Evolutionary conservation across 2,329 filamentous ascomycete species (phyloP).

Genomic region (Coniochaeta sp.): DNA sequence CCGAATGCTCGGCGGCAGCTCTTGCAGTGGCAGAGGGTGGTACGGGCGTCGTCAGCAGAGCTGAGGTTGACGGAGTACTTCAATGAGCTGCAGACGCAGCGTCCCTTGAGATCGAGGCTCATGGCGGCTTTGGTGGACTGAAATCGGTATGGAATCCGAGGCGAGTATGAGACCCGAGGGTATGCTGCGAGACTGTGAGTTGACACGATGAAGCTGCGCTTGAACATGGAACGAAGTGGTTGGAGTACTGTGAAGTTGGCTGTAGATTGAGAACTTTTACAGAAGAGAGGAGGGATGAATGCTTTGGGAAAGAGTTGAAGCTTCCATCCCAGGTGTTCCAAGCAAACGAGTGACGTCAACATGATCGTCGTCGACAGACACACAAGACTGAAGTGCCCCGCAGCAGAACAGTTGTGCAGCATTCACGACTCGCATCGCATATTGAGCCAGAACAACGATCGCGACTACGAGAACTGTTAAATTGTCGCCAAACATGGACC

Average conservation of each 20-base stretch:
- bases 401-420: no score
- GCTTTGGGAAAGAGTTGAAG: neutral
- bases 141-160: neutral
- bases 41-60: slow-evolving; percentile 19
- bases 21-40: slow-evolving; percentile 25
- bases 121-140: slow-evolving; percentile 4
- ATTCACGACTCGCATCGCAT: no score
- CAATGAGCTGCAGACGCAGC: slow-evolving; percentile 17
- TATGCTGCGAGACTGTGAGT: neutral
- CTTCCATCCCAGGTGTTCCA: neutral
- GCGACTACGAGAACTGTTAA: no score
- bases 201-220: neutral
- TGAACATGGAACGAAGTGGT: neutral
- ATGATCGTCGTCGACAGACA: neutral
- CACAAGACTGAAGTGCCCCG: no score
- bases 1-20: slow-evolving; percentile 26
- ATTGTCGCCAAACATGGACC: no score
- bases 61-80: slow-evolving; percentile 19
- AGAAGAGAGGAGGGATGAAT: neutral
- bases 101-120: slow-evolving; percentile 10
- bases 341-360: neutral
- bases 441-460: no score
- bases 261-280: no score
- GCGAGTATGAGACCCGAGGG: neutral
- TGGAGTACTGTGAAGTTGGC: no score